Percentiles rank a stretch among this genome's conserved stretches.
Evolutionary conservation across 129 eudicot genomes (phyloP).

Genomic region (Escallonia rubra): DNA sequence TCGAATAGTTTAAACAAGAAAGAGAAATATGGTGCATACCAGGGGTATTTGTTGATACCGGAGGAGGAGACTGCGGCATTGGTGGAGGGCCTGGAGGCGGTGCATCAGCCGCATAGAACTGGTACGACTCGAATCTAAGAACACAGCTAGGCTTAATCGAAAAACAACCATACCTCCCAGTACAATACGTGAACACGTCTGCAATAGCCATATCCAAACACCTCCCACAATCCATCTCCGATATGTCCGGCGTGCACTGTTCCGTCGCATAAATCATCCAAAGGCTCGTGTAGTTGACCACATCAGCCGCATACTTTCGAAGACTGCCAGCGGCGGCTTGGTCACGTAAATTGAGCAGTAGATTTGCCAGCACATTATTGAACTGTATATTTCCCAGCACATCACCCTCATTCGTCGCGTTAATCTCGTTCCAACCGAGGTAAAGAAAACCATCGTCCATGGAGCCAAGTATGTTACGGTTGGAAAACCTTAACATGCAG

Average conservation of each 20-base stretch:
- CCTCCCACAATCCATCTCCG: constrained; percentile 1
- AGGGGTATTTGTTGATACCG: too few species aligned
- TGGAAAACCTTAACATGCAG: constrained; percentile 38
- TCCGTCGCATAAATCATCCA: constrained; percentile 18
- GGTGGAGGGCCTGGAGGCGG: constrained; percentile 10
- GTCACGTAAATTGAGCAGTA: constrained; percentile 7
- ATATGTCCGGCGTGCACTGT: constrained; percentile 41
- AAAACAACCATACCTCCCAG: constrained; percentile 13
- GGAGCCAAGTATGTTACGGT: constrained; percentile 7
- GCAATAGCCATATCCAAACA: constrained; percentile 8
- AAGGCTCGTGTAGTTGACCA: background rate
- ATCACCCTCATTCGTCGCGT: too few species aligned
- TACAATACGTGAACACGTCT: background rate
- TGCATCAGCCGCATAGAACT: background rate
- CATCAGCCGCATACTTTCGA: too few species aligned
- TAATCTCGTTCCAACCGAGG: background rate
- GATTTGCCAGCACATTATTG: background rate
- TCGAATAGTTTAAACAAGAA: too few species aligned
- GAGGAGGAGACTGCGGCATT: too few species aligned
- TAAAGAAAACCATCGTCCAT: background rate
- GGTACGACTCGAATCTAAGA: constrained; percentile 15
- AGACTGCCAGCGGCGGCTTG: constrained; percentile 5
- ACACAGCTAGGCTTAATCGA: constrained; percentile 16
- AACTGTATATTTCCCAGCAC: too few species aligned
- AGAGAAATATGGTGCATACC: too few species aligned